Base-by-base conservation (phyloP, 1,284 basidiomycete genomes). In the Phellopilus nigrolimitatus region DNA sequence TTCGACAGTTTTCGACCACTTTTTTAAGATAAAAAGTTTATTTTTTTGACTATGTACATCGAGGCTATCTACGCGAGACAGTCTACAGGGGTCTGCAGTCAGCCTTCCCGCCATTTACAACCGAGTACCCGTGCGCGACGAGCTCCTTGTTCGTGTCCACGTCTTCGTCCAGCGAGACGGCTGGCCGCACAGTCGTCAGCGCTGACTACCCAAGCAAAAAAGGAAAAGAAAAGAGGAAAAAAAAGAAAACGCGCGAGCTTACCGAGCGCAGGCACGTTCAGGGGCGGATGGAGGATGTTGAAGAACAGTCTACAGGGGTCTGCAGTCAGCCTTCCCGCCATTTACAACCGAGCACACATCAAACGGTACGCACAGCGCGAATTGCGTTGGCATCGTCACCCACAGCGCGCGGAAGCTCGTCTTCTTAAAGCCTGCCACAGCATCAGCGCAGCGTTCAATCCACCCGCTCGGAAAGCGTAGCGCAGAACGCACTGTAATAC, bases 111-210 rank as follows among this genome's bases (percentile, higher is more conserved):
- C n/a, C n/a, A n/a, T n/a, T n/a, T n/a, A n/a, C n/a, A n/a, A n/a
- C n/a, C n/a, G 93, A 95, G 54, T 91, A 84, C 3, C 95, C 95
- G 64, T 99, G 95, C 1, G 82, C 93, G 36, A 97, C 79, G 1
- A 99, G 82, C 66, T 99, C 95, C 54, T 87, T 84, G 64, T 99
- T 88, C 1, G 95, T 95, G 60, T 97, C 85, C 52, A 97, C 84
- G 49, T 98, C 94, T 63, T 91, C 86, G 59, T 88, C 79, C 31
- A 99, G 73, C 6, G 91, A 95, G n/a, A 99, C 90, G 43, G 87
- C 88, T 88, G 47, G n/a, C n/a, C n/a, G n/a, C n/a, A n/a, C n/a
- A n/a, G n/a, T n/a, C n/a, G n/a, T n/a, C n/a, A n/a, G n/a, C n/a
- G n/a, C n/a, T n/a, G n/a, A n/a, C n/a, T n/a, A n/a, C n/a, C n/a